A percentile compares a stretch with the other conserved stretches of the same genome.
Conservation (phyloP, 2,329 filamentous ascomycete genomes). For the Talaromyces marneffei region DNA sequence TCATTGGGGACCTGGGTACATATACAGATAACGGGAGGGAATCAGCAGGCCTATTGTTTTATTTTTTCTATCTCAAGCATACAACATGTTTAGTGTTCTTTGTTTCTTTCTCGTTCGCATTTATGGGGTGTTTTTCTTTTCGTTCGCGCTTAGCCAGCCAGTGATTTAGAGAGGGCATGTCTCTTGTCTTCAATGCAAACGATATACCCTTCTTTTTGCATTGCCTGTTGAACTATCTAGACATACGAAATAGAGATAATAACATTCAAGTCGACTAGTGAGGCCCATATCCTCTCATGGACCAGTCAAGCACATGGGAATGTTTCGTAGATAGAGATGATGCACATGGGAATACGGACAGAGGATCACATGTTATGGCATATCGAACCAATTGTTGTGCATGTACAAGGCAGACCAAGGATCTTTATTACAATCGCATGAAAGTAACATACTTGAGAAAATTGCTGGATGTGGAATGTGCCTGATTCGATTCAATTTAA, state of each 20-base stretch:
- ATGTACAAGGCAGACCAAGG: not conserved
- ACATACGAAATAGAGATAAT: not conserved
- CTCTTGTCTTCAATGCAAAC: not conserved
- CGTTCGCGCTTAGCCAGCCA: not conserved
- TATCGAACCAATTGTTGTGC: not conserved
- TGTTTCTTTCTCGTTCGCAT: not conserved
- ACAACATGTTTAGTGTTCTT: not conserved
- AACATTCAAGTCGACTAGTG: not conserved
- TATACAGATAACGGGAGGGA: not conserved
- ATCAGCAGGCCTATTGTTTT: not conserved
- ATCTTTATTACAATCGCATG: not conserved
- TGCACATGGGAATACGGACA: not conserved
- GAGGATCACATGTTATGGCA: not conserved
- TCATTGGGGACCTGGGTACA: not conserved
- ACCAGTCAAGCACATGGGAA: not conserved
- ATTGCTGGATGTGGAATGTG: not conserved
- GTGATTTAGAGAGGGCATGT: not conserved
- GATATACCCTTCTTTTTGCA: not conserved
- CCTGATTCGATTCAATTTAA: not conserved
- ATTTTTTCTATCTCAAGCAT: not conserved
- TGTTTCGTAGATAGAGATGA: not conserved
- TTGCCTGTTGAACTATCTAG: not conserved
- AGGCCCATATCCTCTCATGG: not conserved
- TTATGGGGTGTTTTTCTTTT: not conserved
- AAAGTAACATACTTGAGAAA: not conserved